phyloP scores from a whole-genome alignment of 2,329 filamentous ascomycete species.

The Nannizzia gypsea region DNA sequence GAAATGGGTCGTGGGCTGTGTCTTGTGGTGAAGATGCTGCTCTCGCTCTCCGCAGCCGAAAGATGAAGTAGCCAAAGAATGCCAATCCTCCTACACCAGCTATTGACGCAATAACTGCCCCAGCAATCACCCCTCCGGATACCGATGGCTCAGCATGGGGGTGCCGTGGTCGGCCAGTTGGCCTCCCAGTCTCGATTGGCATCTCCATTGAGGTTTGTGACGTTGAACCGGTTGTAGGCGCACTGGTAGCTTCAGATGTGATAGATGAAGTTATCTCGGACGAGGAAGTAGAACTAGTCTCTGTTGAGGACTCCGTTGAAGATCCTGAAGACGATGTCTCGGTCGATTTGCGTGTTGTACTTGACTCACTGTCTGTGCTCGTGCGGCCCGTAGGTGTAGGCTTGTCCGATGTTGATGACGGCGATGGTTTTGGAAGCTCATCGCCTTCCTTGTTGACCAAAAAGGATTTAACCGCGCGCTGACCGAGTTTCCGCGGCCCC shows the following conservation, averaged over 20 bases:
- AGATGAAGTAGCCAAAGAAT: not conserved
- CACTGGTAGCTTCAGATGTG: not conserved
- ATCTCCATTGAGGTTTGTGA: not conserved
- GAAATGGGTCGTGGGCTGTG: not conserved
- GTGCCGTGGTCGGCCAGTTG: not conserved
- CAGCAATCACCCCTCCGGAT: not conserved
- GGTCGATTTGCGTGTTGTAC: not conserved
- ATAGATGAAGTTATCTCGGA: not conserved
- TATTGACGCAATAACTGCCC: not conserved
- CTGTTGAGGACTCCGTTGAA: not conserved
- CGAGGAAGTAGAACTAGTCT: not conserved
- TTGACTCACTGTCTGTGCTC: not conserved
- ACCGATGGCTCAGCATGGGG: not conserved
- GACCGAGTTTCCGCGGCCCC: constrained; percentile 7
- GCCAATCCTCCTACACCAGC: not conserved
- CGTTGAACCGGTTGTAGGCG: not conserved
- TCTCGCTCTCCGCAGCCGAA: not conserved
- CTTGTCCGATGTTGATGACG: not conserved
- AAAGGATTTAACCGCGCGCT: constrained; percentile 5
- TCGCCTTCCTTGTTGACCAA: constrained; percentile 5
- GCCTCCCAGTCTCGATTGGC: not conserved
- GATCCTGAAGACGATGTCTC: not conserved
- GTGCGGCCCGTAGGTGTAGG: not conserved
- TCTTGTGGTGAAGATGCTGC: not conserved
- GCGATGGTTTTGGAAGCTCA: not conserved